Conservation (phyloP, 2,329 filamentous ascomycete genomes). For the Penicillium aurantiogriseum region DNA sequence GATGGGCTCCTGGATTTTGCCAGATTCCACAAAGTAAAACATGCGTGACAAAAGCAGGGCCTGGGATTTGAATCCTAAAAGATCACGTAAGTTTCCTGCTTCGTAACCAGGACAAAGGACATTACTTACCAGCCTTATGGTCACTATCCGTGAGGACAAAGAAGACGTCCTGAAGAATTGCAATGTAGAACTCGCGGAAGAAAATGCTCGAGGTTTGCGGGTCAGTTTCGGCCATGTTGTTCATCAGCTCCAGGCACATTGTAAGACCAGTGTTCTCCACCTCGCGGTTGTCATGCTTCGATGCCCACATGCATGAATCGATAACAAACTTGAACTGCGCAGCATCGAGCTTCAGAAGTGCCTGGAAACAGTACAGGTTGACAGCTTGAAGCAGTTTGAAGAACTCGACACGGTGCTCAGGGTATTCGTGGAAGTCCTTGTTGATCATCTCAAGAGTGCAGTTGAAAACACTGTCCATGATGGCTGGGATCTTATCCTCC, state of each 20-base stretch:
- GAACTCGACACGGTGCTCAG: constrained; percentile 98
- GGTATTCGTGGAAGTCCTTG: constrained; percentile 99
- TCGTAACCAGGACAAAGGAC: not conserved
- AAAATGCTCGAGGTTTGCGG: constrained; percentile 83
- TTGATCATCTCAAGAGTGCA: constrained; percentile 99
- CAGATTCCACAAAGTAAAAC: constrained; percentile 88
- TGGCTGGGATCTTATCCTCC: constrained; percentile 96
- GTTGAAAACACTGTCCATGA: constrained; percentile 98
- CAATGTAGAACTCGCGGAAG: constrained; percentile 96
- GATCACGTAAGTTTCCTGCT: not conserved
- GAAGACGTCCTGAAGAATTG: constrained; percentile 95
- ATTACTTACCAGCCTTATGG: constrained; percentile 75
- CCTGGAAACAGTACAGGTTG: constrained; percentile 95
- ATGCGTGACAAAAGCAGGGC: constrained; percentile 89
- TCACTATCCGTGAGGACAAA: constrained; percentile 97
- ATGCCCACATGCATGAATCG: constrained; percentile 99
- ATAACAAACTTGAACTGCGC: constrained; percentile 99
- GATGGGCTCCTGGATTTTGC: constrained; percentile 90
- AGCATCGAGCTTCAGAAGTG: constrained; percentile 88
- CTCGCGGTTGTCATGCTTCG: constrained; percentile 98
- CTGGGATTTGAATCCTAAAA: constrained; percentile 84
- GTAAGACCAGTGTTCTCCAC: constrained; percentile 94
- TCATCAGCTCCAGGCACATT: constrained; percentile 97
- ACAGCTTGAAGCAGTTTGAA: constrained; percentile 96
- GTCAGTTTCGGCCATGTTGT: constrained; percentile 94